A percentile compares a stretch with the other conserved stretches of the same genome.
Conservation (phyloP, 306 rosid genomes). For the Cucumis sativus region Cucumber_9930_V3 NC_026657.2:27777501-27778000, state of each 20-base stretch:
- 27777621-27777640: slow-evolving; percentile 82
- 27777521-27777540: background rate
- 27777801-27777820: too few relatives aligned
- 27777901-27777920: slow-evolving; percentile 24
- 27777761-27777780: too few relatives aligned
- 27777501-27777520: too few relatives aligned
- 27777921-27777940: slow-evolving; percentile 87
- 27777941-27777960: slow-evolving; percentile 88
- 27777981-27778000: slow-evolving; percentile 98
- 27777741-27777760: too few relatives aligned
- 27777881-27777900: background rate
- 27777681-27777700: background rate
- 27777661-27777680: background rate
- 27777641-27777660: slow-evolving; percentile 55
- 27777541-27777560: background rate
- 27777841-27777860: too few relatives aligned
- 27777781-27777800: too few relatives aligned
- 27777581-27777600: slow-evolving; percentile 58
- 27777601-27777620: slow-evolving; percentile 47
- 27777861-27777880: background rate
- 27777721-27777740: too few relatives aligned
- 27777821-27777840: too few relatives aligned
- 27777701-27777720: too few relatives aligned
- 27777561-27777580: slow-evolving; percentile 29
- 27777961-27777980: slow-evolving; percentile 85